These are phyloP conservation scores for Agaricus sinodeliciosus DNA, from an alignment of 768 basidiomycete genomes.

Conservation along the genomic window DNA sequence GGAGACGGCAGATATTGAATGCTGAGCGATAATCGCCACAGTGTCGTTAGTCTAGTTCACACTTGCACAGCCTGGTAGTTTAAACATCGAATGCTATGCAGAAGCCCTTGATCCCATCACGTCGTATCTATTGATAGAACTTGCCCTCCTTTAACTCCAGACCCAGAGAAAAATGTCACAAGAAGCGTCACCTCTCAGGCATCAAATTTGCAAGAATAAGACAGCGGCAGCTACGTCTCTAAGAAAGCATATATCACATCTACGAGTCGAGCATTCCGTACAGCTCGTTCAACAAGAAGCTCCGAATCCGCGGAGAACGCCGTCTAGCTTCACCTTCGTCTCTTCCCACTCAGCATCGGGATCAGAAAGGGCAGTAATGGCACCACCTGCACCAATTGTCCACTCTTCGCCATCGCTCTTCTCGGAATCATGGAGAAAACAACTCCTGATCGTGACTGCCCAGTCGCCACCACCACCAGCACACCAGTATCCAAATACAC, in stretches of 20 bases:
- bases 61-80: not conserved
- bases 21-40: too few species aligned
- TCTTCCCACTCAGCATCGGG: slow-evolving; percentile 90
- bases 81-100: not conserved
- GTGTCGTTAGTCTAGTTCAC: too few species aligned
- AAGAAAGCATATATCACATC: not conserved
- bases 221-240: not conserved
- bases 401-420: slow-evolving; percentile 42
- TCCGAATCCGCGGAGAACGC: slow-evolving; percentile 63
- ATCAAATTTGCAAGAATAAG: not conserved
- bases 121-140: too few species aligned
- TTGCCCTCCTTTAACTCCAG: not conserved
- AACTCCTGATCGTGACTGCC: slow-evolving; percentile 91
- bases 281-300: slow-evolving; percentile 17
- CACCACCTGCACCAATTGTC: slow-evolving; percentile 89
- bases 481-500: slow-evolving; percentile 90
- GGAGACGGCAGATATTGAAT: too few species aligned
- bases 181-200: too few species aligned
- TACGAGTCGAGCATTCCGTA: not conserved
- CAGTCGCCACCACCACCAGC: slow-evolving; percentile 87
- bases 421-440: slow-evolving; percentile 59
- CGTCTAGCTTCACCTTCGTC: slow-evolving; percentile 81
- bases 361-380: slow-evolving; percentile 90
- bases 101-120: not conserved
- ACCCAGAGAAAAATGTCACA: not conserved